phyloP scores from a whole-genome alignment of 768 basidiomycete species.

The Tylopilus rubrobrunneus region DNA sequence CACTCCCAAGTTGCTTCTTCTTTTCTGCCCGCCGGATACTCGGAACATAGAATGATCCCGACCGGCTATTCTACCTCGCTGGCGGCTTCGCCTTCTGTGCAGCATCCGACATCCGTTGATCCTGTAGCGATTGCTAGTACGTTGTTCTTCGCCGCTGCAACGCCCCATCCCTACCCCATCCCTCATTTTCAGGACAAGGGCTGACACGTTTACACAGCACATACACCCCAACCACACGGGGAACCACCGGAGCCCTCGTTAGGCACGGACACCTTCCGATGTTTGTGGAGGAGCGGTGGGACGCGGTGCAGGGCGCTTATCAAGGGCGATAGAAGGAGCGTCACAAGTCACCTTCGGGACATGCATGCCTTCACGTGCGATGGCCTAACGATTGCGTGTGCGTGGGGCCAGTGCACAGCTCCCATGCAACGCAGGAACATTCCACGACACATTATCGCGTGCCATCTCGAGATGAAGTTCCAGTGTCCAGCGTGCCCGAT shows the following conservation, averaged over 20 bases:
- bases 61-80: background rate
- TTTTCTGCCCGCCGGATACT: background rate
- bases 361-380: slow-evolving; percentile 21
- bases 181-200: background rate
- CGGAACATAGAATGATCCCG: background rate
- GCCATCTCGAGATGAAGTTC: slow-evolving; percentile 24
- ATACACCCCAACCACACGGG: slow-evolving; percentile 3
- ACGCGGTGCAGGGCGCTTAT: slow-evolving; percentile 13
- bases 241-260: slow-evolving; percentile 5
- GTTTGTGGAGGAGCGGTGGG: slow-evolving; percentile 16
- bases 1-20: background rate
- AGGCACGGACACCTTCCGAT: slow-evolving; percentile 12
- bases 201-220: slow-evolving; percentile 13
- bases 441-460: slow-evolving; percentile 23
- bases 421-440: slow-evolving; percentile 25
- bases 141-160: slow-evolving; percentile 1
- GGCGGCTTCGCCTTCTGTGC: background rate
- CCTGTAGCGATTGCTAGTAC: slow-evolving; percentile 11
- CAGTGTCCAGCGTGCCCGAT: slow-evolving; percentile 14
- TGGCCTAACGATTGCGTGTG: slow-evolving; percentile 7
- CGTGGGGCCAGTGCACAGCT: slow-evolving; percentile 15
- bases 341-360: slow-evolving; percentile 20
- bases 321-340: slow-evolving; percentile 15
- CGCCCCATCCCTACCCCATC: background rate
- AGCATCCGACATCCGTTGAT: background rate